Conservation (phyloP, 1,139 yeast species). For the Pichia sp. region DNA sequence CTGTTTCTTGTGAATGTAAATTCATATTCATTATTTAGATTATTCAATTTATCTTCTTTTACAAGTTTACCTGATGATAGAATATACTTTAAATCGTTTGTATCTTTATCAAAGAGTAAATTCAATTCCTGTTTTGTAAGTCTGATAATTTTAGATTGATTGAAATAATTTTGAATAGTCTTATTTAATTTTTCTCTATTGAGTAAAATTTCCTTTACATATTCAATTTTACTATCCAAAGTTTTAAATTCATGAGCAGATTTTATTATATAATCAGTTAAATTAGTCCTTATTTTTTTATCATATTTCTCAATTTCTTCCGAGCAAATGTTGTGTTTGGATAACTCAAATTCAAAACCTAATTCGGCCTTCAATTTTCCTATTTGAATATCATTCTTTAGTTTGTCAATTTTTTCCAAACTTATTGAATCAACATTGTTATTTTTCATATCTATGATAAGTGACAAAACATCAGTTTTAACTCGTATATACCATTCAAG, state of each 20-base stretch:
- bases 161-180: slow-evolving; percentile 20
- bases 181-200: slow-evolving; percentile 22
- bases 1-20: slow-evolving; percentile 18
- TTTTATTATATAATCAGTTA: slow-evolving; percentile 19
- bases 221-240: slow-evolving; percentile 17
- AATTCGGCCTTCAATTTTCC: slow-evolving; percentile 17
- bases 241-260: slow-evolving; percentile 19
- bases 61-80: slow-evolving; percentile 22
- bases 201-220: slow-evolving; percentile 19
- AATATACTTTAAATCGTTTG: slow-evolving; percentile 20
- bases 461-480: slow-evolving; percentile 17
- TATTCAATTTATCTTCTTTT: slow-evolving; percentile 15
- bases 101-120: slow-evolving; percentile 24
- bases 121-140: slow-evolving; percentile 21
- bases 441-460: slow-evolving; percentile 14
- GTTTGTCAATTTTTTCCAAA: slow-evolving; percentile 13
- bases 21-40: slow-evolving; percentile 18
- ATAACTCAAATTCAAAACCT: slow-evolving; percentile 18
- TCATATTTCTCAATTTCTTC: slow-evolving; percentile 20
- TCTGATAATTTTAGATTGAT: slow-evolving; percentile 20
- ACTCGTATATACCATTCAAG: slow-evolving; percentile 21
- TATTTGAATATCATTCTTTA: slow-evolving; percentile 16
- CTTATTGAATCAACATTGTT: slow-evolving; percentile 14
- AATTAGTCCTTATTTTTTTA: slow-evolving; percentile 12
- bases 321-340: slow-evolving; percentile 14